Conservation (phyloP, 176 grass and related monocot species). For the Musa schizocarpa region DNA sequence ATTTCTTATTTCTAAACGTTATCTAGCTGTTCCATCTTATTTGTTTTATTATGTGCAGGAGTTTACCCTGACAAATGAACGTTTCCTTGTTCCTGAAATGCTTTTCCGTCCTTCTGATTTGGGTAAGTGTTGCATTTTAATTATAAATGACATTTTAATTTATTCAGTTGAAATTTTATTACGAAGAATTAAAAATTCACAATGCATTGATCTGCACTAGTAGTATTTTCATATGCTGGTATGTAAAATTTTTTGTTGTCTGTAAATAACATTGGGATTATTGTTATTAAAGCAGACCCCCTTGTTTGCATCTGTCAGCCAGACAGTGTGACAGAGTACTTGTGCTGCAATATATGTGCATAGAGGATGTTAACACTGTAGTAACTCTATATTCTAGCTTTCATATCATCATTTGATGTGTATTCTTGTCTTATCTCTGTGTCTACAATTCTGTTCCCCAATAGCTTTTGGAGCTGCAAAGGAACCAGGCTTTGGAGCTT, state of each 20-base stretch:
- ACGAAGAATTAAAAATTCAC: not conserved
- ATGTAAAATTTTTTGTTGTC: too few species aligned
- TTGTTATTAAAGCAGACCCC: not conserved
- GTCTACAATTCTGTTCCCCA: too few species aligned
- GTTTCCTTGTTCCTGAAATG: conserved; percentile 95
- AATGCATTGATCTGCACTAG: not conserved
- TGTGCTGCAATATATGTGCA: too few species aligned
- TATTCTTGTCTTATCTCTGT: too few species aligned
- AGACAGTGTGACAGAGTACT: too few species aligned
- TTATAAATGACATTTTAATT: not conserved
- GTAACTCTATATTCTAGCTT: not conserved
- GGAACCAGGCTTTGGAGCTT: too few species aligned
- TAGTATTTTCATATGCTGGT: not conserved
- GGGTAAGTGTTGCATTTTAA: conserved; percentile 30
- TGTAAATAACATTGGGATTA: not conserved
- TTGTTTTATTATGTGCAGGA: conserved; percentile 38
- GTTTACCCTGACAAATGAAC: conserved; percentile 84
- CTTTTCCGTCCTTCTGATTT: conserved; percentile 76
- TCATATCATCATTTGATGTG: not conserved
- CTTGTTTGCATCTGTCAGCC: not conserved
- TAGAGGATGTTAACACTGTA: not conserved
- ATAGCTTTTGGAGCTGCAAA: too few species aligned
- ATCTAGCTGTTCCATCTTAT: conserved; percentile 24
- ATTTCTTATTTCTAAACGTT: not conserved
- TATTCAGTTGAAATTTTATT: not conserved